Evolutionary conservation across 108 stramenopile genomes (phyloP), one percentile per base, ranked within the genome.

Genomic region (Ochromonas danica): DNA sequence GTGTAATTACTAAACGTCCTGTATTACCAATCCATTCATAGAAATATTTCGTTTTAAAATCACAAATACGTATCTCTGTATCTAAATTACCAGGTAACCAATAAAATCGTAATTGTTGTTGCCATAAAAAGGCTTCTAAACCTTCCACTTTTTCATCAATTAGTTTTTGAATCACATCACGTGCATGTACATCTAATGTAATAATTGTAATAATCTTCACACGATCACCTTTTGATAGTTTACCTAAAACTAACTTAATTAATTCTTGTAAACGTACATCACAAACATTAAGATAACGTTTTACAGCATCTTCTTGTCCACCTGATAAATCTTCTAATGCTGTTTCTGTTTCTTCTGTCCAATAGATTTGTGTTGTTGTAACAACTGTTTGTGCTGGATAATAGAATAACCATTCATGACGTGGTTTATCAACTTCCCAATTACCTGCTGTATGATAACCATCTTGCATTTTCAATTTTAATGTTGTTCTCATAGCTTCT

Each of bases 1-100:
- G 93, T 6, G 94, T 94, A 80, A 94, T 94, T 33, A 94, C 93
- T 42, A 94, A 87, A 28, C 93, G 90, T 0, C 92, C 93, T 2
- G 91, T 90, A 81, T 94, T 94, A 3, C 93, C 93, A 6, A 93
- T 90, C 91, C 92, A 94, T 85, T 94, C 93, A 80, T 94, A 94
- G 71, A 92, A 93, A 83, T 94, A 94, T 88, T 94, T 94, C 83
- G 90, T 91, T 25, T 84, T 78, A 71, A 92, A 94, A 84, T 94
- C 93, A 40, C 89, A 90, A 81, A 94, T 94, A 60, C 86, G 88
- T 38, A 94, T 92, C 78, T 94, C 91, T 1, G 92, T 91, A 79
- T 93, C 93, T 79, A 84, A 75, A 51, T 81, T 89, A 40, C 83
- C 79, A 62, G 85, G 72, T 1, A 61, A 25, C 93, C 93, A 93